These are phyloP conservation scores for Eimeria maxima DNA, from an alignment of 169 alveolate genomes.

Conservation along the genomic window DNA sequence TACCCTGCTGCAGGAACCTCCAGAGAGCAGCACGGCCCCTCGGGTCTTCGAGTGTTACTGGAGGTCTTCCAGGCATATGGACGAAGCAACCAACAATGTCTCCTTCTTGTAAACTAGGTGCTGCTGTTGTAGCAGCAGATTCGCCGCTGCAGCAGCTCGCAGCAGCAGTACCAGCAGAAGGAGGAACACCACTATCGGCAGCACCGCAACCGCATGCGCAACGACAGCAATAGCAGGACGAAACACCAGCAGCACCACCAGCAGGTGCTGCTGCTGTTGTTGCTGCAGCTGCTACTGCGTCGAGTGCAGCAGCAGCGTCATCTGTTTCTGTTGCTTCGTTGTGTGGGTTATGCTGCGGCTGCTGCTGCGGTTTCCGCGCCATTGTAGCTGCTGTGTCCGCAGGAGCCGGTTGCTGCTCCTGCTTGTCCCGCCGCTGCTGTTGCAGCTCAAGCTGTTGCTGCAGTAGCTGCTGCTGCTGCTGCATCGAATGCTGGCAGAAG, in stretches of 20 bases:
- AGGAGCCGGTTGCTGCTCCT: too few relatives aligned
- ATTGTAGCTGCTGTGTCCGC: too few relatives aligned
- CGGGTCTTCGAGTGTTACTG: conserved; percentile 88
- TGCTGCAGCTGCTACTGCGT: conserved; percentile 25
- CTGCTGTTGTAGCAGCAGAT: background rate
- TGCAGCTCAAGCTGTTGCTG: too few relatives aligned
- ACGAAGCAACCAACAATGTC: conserved; percentile 83
- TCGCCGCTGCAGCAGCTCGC: background rate
- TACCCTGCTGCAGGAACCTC: conserved; percentile 86
- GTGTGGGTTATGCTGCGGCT: too few relatives aligned
- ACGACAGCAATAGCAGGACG: background rate
- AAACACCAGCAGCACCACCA: too few relatives aligned
- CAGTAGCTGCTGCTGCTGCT: background rate
- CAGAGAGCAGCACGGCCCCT: conserved; percentile 87
- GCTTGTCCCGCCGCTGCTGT: too few relatives aligned
- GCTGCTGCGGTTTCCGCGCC: too few relatives aligned
- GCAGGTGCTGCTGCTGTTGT: background rate
- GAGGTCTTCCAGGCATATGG: conserved; percentile 71
- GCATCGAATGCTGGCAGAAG: background rate
- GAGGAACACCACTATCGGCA: too few relatives aligned
- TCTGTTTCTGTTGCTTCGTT: background rate
- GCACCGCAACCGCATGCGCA: background rate
- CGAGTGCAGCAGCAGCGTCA: conserved; percentile 28
- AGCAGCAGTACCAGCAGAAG: too few relatives aligned
- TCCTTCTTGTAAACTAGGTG: conserved; percentile 16